Evolutionary conservation across 2,329 filamentous ascomycete genomes (phyloP), one percentile per base, ranked within the genome.

Genomic region (Cladosporium sp.): DNA sequence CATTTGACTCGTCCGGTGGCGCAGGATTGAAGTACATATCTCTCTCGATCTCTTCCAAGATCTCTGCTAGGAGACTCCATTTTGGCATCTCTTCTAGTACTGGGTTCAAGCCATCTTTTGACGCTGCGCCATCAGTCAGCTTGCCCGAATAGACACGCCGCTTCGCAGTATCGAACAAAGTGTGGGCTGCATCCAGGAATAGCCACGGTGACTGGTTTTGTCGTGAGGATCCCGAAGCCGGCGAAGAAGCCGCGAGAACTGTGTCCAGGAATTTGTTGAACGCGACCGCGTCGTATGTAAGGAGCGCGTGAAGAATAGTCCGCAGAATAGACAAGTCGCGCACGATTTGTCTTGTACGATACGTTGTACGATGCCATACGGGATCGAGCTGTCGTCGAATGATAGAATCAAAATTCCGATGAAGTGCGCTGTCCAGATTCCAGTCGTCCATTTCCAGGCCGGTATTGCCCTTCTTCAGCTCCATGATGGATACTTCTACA

Each of bases 381-480:
- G 92, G 91, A 63, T 97, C 91, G 15, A 98, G 74, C 67, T 98
- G 93, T 51, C 91, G 80, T 54, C 92, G 80, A 43, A 98, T 83
- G 49, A 91, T 85, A 53, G 87, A 76, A 66, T 97, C 93, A 66
- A 98, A 98, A 61, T 90, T 95, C 63, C 86, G 88, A 57, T 96
- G 86, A 53, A 97, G 72, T 30, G 92, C 92, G 63, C 88, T 96
- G 67, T 97, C 92, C 15, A 95, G 76, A 43, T 89, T 96, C 92
- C 92, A 97, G 62, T 96, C 91, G 53, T 94, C 91, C 83, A 97
- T 91, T 59, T 97, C 92, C 6, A 98, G 74, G 2, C 90, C 91
- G 1, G 83, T 79, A 62, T 96, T 97, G 15, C 83, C 81, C 70
- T 95, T 97, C 66, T 92, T 94, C 38, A 98, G 78, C 69, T 98